These are phyloP conservation scores for Leavenworthia alabamica DNA, from an alignment of 345 rosid species.

Conservation along the genomic window DNA sequence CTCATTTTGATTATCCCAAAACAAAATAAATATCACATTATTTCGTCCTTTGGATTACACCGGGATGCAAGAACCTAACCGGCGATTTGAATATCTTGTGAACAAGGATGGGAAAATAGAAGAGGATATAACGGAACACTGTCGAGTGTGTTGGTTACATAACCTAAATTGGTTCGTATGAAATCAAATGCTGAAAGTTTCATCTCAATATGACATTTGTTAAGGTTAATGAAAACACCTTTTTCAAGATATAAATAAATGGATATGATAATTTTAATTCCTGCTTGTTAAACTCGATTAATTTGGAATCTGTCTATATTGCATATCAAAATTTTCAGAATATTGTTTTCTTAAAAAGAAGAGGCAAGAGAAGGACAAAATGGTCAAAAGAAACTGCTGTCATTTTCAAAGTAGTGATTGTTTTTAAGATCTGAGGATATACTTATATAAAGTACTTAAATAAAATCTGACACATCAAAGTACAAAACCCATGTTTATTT, in stretches of 20 bases:
- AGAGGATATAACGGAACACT: conserved; percentile 56
- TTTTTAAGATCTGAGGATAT: conserved; percentile 28
- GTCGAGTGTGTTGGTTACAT: conserved; percentile 83
- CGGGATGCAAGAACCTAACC: background rate
- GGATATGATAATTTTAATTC: background rate
- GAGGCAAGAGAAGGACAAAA: conserved; percentile 21
- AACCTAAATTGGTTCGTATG: conserved; percentile 69
- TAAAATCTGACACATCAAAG: conserved; percentile 32
- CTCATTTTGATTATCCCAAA: conserved; percentile 18
- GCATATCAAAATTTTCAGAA: background rate
- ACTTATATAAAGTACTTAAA: conserved; percentile 22
- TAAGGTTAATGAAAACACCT: background rate
- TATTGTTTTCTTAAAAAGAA: conserved; percentile 10
- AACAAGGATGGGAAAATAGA: conserved; percentile 85
- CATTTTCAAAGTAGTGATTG: conserved; percentile 34
- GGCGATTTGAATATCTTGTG: conserved; percentile 4
- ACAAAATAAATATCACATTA: background rate
- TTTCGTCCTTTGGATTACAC: background rate
- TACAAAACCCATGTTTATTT: conserved; percentile 29
- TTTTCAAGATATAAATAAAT: too few relatives aligned
- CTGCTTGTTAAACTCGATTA: background rate
- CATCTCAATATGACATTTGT: background rate
- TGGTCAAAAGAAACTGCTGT: conserved; percentile 29
- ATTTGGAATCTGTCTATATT: conserved; percentile 2
- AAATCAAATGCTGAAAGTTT: conserved; percentile 52